Conservation (phyloP, 2,329 filamentous ascomycete genomes). For the Botrytis fragariae region DNA sequence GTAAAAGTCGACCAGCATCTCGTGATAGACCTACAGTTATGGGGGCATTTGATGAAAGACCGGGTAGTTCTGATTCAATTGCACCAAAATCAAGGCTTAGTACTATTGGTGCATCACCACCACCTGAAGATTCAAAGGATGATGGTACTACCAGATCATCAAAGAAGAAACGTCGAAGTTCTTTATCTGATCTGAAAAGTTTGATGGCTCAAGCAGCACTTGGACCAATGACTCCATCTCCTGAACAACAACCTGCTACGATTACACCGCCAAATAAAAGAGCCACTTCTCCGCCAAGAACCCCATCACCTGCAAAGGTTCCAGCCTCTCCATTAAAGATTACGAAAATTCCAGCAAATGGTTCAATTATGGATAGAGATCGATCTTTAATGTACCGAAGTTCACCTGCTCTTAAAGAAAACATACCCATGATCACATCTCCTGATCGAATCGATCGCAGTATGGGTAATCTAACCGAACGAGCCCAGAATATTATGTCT, state of each 20-base stretch:
- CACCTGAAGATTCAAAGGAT: constrained; percentile 45
- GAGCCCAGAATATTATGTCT: constrained; percentile 36
- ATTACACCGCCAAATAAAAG: constrained; percentile 22
- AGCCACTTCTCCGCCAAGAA: constrained; percentile 34
- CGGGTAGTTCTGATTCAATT: constrained; percentile 51
- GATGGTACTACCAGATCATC: constrained; percentile 42
- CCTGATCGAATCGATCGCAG: constrained; percentile 16
- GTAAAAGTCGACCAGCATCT: constrained; percentile 49
- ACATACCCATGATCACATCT: constrained; percentile 25
- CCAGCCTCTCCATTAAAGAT: constrained; percentile 20
- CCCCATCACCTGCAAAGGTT: constrained; percentile 32
- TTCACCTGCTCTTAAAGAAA: constrained; percentile 35
- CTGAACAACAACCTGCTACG: constrained; percentile 2
- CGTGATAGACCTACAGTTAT: constrained; percentile 60
- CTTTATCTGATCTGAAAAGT: constrained; percentile 77
- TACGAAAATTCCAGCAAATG: constrained; percentile 34
- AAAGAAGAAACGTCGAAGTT: constrained; percentile 84
- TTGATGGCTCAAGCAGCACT: constrained; percentile 62
- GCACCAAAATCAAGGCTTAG: constrained; percentile 38
- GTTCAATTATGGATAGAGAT: constrained; percentile 32
- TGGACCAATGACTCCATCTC: constrained; percentile 41
- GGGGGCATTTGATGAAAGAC: constrained; percentile 62
- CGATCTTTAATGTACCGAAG: constrained; percentile 28
- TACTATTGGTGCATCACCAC: constrained; percentile 37
- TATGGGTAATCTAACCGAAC: constrained; percentile 34